Percentiles rank a stretch among this genome's conserved stretches.
These are phyloP conservation scores for Cryphonectria radicalis DNA, from an alignment of 2,329 filamentous ascomycete species.

Conservation along the genomic window DNA sequence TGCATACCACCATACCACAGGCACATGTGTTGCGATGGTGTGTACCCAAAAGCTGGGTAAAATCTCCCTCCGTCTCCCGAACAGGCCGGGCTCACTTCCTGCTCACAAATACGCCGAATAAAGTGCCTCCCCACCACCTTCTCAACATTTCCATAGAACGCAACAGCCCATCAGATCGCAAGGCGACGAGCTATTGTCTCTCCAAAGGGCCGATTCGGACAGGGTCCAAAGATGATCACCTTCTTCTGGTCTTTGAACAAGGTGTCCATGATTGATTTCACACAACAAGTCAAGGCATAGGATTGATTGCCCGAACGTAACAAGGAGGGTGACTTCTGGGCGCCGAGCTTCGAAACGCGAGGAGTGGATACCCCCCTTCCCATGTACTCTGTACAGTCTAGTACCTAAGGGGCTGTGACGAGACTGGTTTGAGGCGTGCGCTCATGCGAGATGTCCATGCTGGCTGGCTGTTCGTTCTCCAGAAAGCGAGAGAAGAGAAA, in stretches of 20 bases:
- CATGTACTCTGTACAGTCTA: not conserved
- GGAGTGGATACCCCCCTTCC: constrained; percentile 26
- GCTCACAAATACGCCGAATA: not conserved
- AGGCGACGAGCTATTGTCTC: not conserved
- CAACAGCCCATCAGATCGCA: not conserved
- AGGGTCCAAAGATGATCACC: not conserved
- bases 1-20: not conserved
- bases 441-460: not conserved
- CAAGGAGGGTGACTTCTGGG: constrained; percentile 13
- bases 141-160: not conserved
- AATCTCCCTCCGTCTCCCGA: constrained; percentile 6
- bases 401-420: constrained; percentile 20
- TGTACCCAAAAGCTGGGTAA: not conserved
- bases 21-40: not conserved
- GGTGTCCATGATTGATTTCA: not conserved
- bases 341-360: constrained; percentile 30
- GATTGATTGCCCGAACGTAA: constrained; percentile 6
- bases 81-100: not conserved
- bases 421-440: constrained; percentile 19
- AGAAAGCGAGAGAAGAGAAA: not conserved
- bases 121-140: not conserved
- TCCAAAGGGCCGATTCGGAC: not conserved
- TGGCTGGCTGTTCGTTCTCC: not conserved
- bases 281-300: not conserved
- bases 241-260: not conserved